Percentiles rank a stretch among this genome's conserved stretches.
Evolutionary conservation across 495 filamentous ascomycete genomes (phyloP).

Genomic region (Tuber microsphaerosporum): DNA sequence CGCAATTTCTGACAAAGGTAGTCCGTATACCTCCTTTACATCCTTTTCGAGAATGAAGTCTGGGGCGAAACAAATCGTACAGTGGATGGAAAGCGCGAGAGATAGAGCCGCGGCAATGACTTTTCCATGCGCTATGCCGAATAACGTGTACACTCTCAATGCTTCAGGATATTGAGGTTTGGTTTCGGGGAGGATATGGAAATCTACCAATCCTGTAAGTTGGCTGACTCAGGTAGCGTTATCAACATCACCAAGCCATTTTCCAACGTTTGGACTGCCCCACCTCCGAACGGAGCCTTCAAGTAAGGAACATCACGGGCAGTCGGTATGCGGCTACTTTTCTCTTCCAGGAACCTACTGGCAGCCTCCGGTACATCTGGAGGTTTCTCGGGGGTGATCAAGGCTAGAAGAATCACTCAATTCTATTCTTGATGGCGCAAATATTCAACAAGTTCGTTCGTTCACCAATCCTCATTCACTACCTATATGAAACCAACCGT

Average conservation of each 20-base stretch:
- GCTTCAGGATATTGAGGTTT: not conserved
- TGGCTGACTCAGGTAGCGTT: not conserved
- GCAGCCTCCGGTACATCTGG: slow-evolving; percentile 7
- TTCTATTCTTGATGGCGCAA: slow-evolving; percentile 14
- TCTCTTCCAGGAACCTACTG: slow-evolving; percentile 13
- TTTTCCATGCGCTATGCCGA: no score
- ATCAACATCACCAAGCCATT: not conserved
- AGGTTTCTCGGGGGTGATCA: slow-evolving; percentile 11
- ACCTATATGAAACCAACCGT: slow-evolving; percentile 7
- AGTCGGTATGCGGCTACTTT: slow-evolving; percentile 23
- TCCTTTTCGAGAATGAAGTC: no score
- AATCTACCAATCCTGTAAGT: no score
- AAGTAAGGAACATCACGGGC: not conserved
- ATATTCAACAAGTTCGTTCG: slow-evolving; percentile 37
- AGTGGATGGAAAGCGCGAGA: no score
- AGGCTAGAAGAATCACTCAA: slow-evolving; percentile 21
- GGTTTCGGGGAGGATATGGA: not conserved
- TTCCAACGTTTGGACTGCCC: not conserved
- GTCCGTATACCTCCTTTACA: no score
- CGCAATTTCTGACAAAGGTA: no score
- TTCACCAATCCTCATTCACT: slow-evolving; percentile 5
- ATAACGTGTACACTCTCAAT: no score
- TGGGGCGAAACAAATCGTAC: no score
- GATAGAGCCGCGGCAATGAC: no score
- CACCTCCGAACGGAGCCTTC: not conserved